Conservation (phyloP, 768 basidiomycete species). For the Cyclocybe cylindracea region DNA sequence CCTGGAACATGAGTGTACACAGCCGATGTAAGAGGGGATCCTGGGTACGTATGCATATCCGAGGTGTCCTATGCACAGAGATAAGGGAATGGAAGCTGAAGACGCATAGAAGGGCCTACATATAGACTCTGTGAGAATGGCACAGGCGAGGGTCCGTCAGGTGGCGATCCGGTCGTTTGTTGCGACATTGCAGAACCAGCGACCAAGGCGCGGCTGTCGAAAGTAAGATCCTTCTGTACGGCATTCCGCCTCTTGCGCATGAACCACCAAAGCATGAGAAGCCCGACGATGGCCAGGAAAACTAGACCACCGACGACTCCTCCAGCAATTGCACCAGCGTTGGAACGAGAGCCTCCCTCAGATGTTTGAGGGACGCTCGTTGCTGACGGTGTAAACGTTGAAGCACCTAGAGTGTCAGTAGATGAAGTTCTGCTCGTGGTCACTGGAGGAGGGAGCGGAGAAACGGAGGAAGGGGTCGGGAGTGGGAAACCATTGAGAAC, state of each 20-base stretch:
- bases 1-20: constrained; percentile 27
- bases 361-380: constrained; percentile 16
- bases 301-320: constrained; percentile 58
- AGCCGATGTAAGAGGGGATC: constrained; percentile 26
- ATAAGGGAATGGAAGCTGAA: background rate
- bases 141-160: constrained; percentile 5
- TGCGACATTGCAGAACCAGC: constrained; percentile 14
- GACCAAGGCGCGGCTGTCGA: constrained; percentile 24
- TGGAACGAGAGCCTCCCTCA: constrained; percentile 10
- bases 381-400: constrained; percentile 3
- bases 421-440: constrained; percentile 2
- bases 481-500: background rate
- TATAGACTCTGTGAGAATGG: constrained; percentile 15
- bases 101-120: constrained; percentile 7
- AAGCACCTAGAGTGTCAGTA: background rate
- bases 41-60: constrained; percentile 20
- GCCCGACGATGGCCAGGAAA: constrained; percentile 37
- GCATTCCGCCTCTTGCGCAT: constrained; percentile 24
- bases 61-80: constrained; percentile 16
- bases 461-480: constrained; percentile 2
- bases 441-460: background rate
- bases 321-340: constrained; percentile 63
- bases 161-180: background rate
- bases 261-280: constrained; percentile 40
- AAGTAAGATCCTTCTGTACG: constrained; percentile 19